Evolutionary conservation across 345 rosid genomes (phyloP).

Genomic region (Acer yangbiense): DNA sequence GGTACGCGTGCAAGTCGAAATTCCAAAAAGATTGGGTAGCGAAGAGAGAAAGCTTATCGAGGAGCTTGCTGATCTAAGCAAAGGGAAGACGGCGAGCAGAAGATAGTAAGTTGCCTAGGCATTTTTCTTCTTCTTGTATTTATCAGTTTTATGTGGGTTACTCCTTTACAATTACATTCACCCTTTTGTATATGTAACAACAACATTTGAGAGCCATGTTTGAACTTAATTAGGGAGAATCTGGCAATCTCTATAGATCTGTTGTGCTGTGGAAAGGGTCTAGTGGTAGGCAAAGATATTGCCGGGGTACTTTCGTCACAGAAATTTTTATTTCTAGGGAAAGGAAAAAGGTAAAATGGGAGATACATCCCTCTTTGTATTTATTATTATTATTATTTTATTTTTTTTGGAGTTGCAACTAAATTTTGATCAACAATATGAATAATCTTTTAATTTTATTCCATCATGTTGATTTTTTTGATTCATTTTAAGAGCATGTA

Average conservation of each 20-base stretch:
- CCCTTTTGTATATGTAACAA: not conserved
- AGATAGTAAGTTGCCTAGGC: slow-evolving; percentile 48
- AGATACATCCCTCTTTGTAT: slow-evolving; percentile 2
- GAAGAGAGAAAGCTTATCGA: slow-evolving; percentile 88
- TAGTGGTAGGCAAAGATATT: slow-evolving; percentile 18
- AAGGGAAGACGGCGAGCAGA: slow-evolving; percentile 74
- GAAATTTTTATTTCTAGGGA: not conserved
- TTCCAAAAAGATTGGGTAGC: slow-evolving; percentile 85
- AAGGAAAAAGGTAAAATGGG: not conserved
- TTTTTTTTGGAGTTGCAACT: not conserved
- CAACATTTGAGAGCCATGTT: not conserved
- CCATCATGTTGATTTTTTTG: not conserved
- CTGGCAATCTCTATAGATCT: slow-evolving; percentile 10
- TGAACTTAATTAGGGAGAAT: not conserved
- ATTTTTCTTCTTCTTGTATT: not conserved
- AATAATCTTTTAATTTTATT: not conserved
- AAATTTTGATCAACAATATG: not conserved
- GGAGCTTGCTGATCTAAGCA: slow-evolving; percentile 89
- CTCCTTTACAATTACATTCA: not conserved
- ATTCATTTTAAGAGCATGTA: not conserved
- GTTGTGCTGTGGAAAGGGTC: not conserved
- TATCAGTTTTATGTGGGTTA: not conserved
- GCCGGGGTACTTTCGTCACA: not conserved
- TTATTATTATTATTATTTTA: not conserved
- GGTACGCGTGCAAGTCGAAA: slow-evolving; percentile 97